Percentiles rank a stretch among this genome's conserved stretches.
Conservation (phyloP, 306 rosid species). For the Canavalia ensiformis region DNA sequence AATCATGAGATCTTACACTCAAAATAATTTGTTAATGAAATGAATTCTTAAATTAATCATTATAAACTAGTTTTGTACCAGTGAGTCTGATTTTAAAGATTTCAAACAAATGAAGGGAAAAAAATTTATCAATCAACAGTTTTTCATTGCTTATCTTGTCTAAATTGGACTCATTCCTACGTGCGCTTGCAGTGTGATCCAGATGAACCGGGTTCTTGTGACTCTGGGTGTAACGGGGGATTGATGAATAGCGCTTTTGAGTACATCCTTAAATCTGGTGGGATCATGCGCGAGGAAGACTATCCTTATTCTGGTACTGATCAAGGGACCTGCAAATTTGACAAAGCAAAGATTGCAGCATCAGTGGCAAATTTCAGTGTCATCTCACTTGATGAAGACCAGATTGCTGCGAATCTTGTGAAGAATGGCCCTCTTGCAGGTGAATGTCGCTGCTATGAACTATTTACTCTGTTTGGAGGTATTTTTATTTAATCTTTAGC, state of each 20-base stretch:
- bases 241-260: constrained; percentile 98
- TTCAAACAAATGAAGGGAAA: background rate
- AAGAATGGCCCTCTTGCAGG: constrained; percentile 97
- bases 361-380: constrained; percentile 93
- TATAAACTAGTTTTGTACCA: background rate
- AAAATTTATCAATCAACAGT: background rate
- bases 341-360: constrained; percentile 81
- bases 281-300: constrained; percentile 88
- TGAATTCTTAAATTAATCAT: background rate
- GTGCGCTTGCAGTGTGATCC: constrained; percentile 91
- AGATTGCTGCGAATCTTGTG: constrained; percentile 93
- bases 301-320: constrained; percentile 91
- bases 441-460: constrained; percentile 14
- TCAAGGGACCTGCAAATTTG: constrained; percentile 79
- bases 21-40: background rate
- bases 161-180: constrained; percentile 7
- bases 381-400: constrained; percentile 83
- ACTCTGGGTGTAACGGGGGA: constrained; percentile 96
- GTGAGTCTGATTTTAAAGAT: background rate
- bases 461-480: background rate
- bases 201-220: constrained; percentile 83
- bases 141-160: background rate
- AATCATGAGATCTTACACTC: background rate
- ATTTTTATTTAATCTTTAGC: background rate
- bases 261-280: constrained; percentile 89